Evolutionary conservation across 495 filamentous ascomycete genomes (phyloP).

Genomic region (Sabuloglossum arenarium): DNA sequence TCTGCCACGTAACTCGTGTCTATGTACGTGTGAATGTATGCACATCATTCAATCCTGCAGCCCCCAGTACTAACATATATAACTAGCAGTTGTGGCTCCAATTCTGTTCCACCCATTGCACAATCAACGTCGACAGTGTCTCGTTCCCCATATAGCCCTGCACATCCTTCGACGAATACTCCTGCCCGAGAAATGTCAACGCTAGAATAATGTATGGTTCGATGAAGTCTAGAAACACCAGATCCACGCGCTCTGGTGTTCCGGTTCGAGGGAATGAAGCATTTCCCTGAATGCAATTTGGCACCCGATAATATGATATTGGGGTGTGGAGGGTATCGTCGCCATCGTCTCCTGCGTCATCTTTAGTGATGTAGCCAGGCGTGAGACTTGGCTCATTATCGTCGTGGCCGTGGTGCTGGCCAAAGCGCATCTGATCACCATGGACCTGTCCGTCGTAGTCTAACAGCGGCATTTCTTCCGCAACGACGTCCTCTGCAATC

Average conservation of each 20-base stretch:
- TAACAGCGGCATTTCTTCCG: neutral
- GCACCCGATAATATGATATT: constrained; percentile 54
- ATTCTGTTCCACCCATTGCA: constrained; percentile 56
- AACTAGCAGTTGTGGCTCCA: constrained; percentile 38
- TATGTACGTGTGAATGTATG: neutral
- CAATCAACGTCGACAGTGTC: constrained; percentile 54
- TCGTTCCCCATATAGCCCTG: constrained; percentile 38
- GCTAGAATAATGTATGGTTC: constrained; percentile 57
- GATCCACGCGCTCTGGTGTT: constrained; percentile 49
- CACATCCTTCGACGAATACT: constrained; percentile 37
- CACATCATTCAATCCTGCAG: neutral
- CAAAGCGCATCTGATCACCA: neutral
- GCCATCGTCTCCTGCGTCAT: constrained; percentile 68
- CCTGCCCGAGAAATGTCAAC: constrained; percentile 41
- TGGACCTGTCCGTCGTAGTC: constrained; percentile 15
- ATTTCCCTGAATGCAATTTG: constrained; percentile 58
- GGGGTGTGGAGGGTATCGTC: constrained; percentile 73
- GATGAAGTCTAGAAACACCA: constrained; percentile 85
- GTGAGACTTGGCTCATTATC: constrained; percentile 20
- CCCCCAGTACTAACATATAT: neutral
- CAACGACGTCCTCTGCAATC: constrained; percentile 11
- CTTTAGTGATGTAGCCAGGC: constrained; percentile 74
- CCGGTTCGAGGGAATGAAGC: constrained; percentile 27
- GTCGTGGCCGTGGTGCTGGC: neutral
- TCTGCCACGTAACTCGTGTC: neutral